Base-by-base conservation (phyloP, 2,329 filamentous ascomycete species). In the Diaporthe nobilis region DNA sequence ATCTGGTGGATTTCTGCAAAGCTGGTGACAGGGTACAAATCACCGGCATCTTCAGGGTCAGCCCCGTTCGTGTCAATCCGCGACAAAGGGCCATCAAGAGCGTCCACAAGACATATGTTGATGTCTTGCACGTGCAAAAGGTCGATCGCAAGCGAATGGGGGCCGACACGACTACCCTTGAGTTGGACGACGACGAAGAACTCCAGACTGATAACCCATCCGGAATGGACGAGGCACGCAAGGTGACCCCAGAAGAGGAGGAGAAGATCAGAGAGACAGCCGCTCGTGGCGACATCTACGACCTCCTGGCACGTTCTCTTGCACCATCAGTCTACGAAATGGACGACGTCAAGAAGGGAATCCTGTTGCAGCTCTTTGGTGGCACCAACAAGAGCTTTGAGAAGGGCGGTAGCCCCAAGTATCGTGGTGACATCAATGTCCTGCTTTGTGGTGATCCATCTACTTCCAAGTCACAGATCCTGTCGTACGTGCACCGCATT, bases 291-390 rank as follows among this genome's bases (percentile, higher is more conserved):
- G 97, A 99, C 83, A 92, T 99, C 72, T 99, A 99, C 83, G 96
- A 99, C 31, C 90, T 99, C 34, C 91, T 99, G 5, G 91, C 97
- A 25, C 92, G 96, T 51, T 98, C 96, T 1, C 88, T 99, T 39
- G 97, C 97, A 2, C 97, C 97, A 20, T 98, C 96, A 76, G 94
- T 99, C 81, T 98, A 97, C 86, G 97, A 99, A 85, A 94, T 98
- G 92, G 97, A 99, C 79, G 97, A 99, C 81, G 95, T 98, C 65
- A 99, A 99, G 89, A 99, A 99, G 86, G 97, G 97, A 15, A 98
- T 99, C 77, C 88, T 99, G 15, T 92, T 99, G 5, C 97, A 99
- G 82, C 91, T 99, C 55, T 99, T 99, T 82, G 96, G 97, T 51
- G 97, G 97, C 74, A 98, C 97, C 47, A 99, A 99, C 88, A 99